Percentiles rank a stretch among this genome's conserved stretches.
These are phyloP conservation scores for Chlorella sp. DNA, from an alignment of 139 green algal species.

Conservation along the genomic window DNA sequence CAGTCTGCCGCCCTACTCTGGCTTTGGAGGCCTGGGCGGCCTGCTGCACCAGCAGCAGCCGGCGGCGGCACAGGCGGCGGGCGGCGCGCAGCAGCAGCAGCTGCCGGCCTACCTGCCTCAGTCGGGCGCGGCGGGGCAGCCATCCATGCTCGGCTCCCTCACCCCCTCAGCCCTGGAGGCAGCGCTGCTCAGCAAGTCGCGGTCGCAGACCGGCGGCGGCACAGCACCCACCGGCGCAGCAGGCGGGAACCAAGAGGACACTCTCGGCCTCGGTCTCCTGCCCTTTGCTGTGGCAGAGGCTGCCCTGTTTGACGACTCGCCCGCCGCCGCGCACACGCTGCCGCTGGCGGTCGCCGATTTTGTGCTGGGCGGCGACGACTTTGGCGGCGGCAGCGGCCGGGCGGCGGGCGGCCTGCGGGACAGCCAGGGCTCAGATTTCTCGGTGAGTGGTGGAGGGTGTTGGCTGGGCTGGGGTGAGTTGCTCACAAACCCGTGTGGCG, in stretches of 20 bases:
- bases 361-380: not conserved
- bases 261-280: slow-evolving; percentile 13
- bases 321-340: not conserved
- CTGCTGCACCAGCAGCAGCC: slow-evolving; percentile 19
- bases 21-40: not conserved
- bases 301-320: slow-evolving; percentile 32
- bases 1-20: not conserved
- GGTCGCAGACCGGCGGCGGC: not conserved
- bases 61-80: not conserved
- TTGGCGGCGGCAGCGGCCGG: not conserved
- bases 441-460: not conserved
- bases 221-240: not conserved
- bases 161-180: slow-evolving; percentile 11
- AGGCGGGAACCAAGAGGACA: not conserved
- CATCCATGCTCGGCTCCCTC: not conserved
- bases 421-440: slow-evolving; percentile 33
- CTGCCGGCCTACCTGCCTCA: not conserved
- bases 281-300: slow-evolving; percentile 31
- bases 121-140: not conserved
- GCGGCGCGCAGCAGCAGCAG: not conserved
- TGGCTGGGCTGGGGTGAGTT: no score
- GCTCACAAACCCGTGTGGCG: no score
- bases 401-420: not conserved
- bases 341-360: slow-evolving; percentile 12
- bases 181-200: not conserved